These are phyloP conservation scores for Grosmannia serpens DNA, from an alignment of 2,329 filamentous ascomycete genomes.

Conservation along the genomic window DNA sequence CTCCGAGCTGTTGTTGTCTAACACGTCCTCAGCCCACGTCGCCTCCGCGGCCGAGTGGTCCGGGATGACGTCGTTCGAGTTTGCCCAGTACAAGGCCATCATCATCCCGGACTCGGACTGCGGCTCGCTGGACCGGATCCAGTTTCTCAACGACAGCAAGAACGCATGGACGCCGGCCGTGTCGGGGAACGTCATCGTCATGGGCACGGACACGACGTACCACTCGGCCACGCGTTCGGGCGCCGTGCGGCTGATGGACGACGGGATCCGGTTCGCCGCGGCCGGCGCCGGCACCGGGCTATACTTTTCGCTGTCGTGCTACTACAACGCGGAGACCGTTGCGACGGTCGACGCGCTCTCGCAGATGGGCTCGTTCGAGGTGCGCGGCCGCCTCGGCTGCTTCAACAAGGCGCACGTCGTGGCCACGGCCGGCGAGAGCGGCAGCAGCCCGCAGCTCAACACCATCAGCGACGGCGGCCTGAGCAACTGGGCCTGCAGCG, in stretches of 20 bases:
- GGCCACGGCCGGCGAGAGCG: slow-evolving; percentile 16
- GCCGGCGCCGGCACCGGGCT: slow-evolving; percentile 11
- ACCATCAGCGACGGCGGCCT: slow-evolving; percentile 24
- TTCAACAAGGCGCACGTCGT: slow-evolving; percentile 29
- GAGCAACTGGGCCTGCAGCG: slow-evolving; percentile 30
- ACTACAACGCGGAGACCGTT: slow-evolving; percentile 20
- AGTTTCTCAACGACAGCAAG: slow-evolving; percentile 27
- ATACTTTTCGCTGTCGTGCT: slow-evolving; percentile 31
- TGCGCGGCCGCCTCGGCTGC: slow-evolving; percentile 26
- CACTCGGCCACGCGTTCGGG: slow-evolving; percentile 19
- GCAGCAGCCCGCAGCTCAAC: not conserved
- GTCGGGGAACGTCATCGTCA: slow-evolving; percentile 28
- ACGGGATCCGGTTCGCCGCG: slow-evolving; percentile 20
- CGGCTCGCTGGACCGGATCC: slow-evolving; percentile 18
- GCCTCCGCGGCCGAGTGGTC: slow-evolving; percentile 9
- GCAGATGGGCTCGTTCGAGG: slow-evolving; percentile 26
- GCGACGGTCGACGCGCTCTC: slow-evolving; percentile 16
- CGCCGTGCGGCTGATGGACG: slow-evolving; percentile 24
- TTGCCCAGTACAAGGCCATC: slow-evolving; percentile 32
- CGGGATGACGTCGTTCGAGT: slow-evolving; percentile 24
- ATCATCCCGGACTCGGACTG: slow-evolving; percentile 29
- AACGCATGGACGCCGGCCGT: slow-evolving; percentile 27
- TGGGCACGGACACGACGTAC: slow-evolving; percentile 26
- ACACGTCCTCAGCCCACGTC: slow-evolving; percentile 4
- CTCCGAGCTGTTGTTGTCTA: not conserved